Evolutionary conservation across 495 filamentous ascomycete genomes (phyloP).

Genomic region (Penicillium bialowiezense): DNA sequence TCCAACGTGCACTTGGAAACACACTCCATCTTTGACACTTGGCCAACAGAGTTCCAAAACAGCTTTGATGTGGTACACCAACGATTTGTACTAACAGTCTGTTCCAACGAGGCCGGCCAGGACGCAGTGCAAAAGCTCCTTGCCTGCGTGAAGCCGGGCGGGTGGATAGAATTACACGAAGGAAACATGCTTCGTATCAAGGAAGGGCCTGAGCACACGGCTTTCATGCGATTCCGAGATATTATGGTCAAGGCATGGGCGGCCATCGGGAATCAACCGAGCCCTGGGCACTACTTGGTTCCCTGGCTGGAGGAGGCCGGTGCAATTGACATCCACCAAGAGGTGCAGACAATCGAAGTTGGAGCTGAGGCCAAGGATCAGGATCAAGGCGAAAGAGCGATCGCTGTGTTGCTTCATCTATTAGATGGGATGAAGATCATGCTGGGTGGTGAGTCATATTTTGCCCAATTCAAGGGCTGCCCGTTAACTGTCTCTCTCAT

Average conservation of each 20-base stretch:
- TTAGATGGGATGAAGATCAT: neutral
- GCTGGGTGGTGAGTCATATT: neutral
- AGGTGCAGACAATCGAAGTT: neutral
- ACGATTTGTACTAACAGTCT: neutral
- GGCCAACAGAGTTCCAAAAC: neutral
- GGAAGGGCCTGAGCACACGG: neutral
- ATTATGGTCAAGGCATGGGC: neutral
- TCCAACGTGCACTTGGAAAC: neutral
- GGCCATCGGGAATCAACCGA: neutral
- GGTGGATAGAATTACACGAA: neutral
- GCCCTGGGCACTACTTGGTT: neutral
- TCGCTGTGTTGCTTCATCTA: neutral
- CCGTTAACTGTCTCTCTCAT: neutral
- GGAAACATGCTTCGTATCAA: neutral
- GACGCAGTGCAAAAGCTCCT: neutral
- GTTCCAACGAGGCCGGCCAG: neutral
- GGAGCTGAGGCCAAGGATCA: neutral
- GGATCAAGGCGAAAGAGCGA: neutral
- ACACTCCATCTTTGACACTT: neutral
- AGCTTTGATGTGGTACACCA: neutral
- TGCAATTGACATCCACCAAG: neutral
- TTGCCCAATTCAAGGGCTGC: neutral
- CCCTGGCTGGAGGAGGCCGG: neutral
- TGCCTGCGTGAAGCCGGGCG: neutral
- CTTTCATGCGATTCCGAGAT: neutral